Evolutionary conservation across 352 stramenopile species (phyloP), one percentile per base, ranked within the genome.

Genomic region (Phytophthora cryptogea): DNA sequence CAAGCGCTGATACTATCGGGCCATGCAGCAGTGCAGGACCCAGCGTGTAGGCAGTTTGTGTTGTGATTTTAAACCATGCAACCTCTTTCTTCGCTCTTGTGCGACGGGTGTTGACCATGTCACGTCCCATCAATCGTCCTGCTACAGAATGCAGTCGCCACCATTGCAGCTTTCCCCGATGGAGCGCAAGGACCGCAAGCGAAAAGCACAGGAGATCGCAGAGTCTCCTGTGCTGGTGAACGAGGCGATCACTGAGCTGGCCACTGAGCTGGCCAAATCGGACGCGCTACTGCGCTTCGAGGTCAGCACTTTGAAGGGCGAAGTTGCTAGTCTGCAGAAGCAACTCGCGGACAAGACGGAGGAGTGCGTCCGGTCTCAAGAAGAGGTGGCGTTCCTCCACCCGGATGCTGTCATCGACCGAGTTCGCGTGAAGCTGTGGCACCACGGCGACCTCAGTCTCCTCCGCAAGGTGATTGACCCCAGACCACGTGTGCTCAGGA

Each of bases 321-420:
- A 67, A 28, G 28, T 70, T 13, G 37, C 14, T 9, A 45, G 20
- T 23, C 35, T 68, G 0, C 42, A 70, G 48, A 70, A 66, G 26
- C 43, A 68, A n/a, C n/a, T 74, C 11, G 32, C 2, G 3, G 54
- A 49, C n/a, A 59, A 54, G 49, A 44, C 5, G 11, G 60, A 63
- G 14, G 54, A 70, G 35, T 54, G 44, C n/a, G 11, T 7, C 2
- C 51, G 41, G 11, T 36, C 46, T 4, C 1, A 74, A 17, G 33
- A 20, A 0, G 27, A 56, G 28, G 55, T 44, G 8, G 33, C 14
- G 0, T 68, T 64, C 13, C 54, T 66, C 13, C 66, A 74, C 41
- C 60, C 61, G 3, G 60, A 74, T 44, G 60, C 60, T 2, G 58
- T 74, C 2, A 46, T 74, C 9, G 66, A 74, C 17, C 60, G 66